Base-by-base conservation (phyloP, 306 rosid genomes). In the Adenanthera pavonina region DNA sequence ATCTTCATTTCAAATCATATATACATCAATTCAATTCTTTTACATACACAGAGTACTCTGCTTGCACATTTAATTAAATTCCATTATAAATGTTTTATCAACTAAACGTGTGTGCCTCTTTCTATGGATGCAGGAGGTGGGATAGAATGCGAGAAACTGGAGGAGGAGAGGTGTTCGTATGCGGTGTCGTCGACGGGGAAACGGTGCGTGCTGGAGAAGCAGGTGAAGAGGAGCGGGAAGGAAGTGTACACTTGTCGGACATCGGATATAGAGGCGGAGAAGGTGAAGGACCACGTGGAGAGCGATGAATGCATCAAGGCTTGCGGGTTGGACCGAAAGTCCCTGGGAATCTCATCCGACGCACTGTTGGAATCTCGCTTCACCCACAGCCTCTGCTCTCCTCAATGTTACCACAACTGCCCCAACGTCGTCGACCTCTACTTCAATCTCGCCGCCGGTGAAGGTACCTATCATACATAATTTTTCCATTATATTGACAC, bases 361-460 rank as follows among this genome's bases (percentile, higher is more conserved):
- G 79, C 89, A 8, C 91, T 89, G 20, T 78, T 88, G 0, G 95
- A 89, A 40, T 56, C 90, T 56, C 72, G 68, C 62, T 89, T 91
- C 85, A 84, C 90, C 10, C 76, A 69, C 17, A 81, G 83, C 43
- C 88, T 91, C 2, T 89, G 95, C 88, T 91, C 91, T 2, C 76
- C 91, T 48, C 82, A 14, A 3, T 91, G 95, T 76, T 84, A 91
- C 52, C 34, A 61, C 62, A 56, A 51, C 60, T 91, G 95, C 76
- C 87, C 89, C 74, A 91, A 91, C 85, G 84, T 89, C 66, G 86
- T 89, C 16, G 92, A 91, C 61, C 87, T 91, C 12, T 89, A 83
- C 88, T 91, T 91, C 88, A 91, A 91, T 61, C 90, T 91, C 30
- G 92, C 91, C 16, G 95, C 95, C 2, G 95, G 90, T 8, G 95